Base-by-base conservation (phyloP, 2,329 filamentous ascomycete species). In the Paramyrothecium sp. region DNA sequence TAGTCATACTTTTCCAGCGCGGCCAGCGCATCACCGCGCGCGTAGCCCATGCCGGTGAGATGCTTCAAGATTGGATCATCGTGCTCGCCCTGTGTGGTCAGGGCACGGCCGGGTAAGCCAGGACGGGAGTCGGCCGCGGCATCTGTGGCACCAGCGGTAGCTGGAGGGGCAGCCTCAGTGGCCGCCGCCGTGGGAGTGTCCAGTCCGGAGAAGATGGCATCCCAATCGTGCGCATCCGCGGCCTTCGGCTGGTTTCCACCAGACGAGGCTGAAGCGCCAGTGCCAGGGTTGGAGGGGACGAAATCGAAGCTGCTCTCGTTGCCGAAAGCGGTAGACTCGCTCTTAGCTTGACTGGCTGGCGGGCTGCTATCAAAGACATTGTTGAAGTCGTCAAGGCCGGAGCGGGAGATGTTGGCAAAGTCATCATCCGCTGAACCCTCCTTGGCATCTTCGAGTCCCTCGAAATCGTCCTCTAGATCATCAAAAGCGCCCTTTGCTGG, bases 1-100 rank as follows among this genome's bases (percentile, higher is more conserved):
- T 98, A 97, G 76, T 98, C 92, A 71, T 90, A 97, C 73, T 94
- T 93, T 79, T 98, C 94, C 70, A 98, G 77, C 22, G 95, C 94
- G 53, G 81, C 80, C 38, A 97, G 77, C 17, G 92, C 90, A 53
- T 91, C 87, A 8, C 81, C 78, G 30, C 94, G 82, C 4, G 86
- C 76, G 70, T 96, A 98, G 1, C 94, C 94, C 92, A 98, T 97
- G 11, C 85, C 83, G 1, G 91, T 96, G 68, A 98, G 73, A 65
- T 92, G 88, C 79, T 96, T 96, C 63, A 98, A 77, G 56, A 96
- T 94, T 10, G 92, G 90, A 69, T 98, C 94, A 69, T 98, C 94
- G 67, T 96, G 91, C 67, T 89, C 89, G 3, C 89, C 89, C 20
- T 88, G 86, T 54, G 87, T 84, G 49, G 87, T 89, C 53, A 94